Base-by-base conservation (phyloP, 2,329 filamentous ascomycete genomes). In the Rutstroemia sp. region DNA sequence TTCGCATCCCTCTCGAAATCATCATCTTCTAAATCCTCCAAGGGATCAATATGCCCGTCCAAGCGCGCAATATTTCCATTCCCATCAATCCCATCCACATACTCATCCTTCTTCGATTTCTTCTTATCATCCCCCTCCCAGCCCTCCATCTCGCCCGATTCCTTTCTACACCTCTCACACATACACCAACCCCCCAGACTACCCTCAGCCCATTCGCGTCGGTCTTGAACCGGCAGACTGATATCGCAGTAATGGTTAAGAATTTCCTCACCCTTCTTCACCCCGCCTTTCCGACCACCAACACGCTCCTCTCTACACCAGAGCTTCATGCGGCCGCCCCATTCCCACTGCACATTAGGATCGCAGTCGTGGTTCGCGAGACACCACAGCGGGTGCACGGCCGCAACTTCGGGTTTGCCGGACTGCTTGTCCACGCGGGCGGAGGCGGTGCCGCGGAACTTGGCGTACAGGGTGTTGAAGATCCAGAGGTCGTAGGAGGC, bases 331-430 rank as follows among this genome's bases (percentile, higher is more conserved):
- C 79, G 80, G 1, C 88, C 88, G 27, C 87, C 84, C 89, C 92
- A 96, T 67, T 95, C 89, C 94, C 94, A 99, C 3, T 82, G 82
- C 41, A 97, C 91, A 70, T 96, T 96, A 8, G 94, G 94, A 68
- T 96, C 85, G 72, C 94, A 99, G 70, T 91, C 90, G 70, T 99
- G 94, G 67, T 99, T 99, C 27, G 92, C 92, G 30, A 97, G 78
- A 72, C 92, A 97, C 91, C 94, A 99, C 64, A 95, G 83, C 2
- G 92, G 91, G 73, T 97, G 92, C 27, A 97, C 92, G 27, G 92
- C 92, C 27, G 89, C 90, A 4, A 96, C 87, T 66, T 97, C 94
- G 0, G 94, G 92, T 9, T 89, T 83, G 3, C 91, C 89, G 60
- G 92, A 88, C 64, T 81, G 81, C 0, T 79, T 79, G 60, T 82